These are phyloP conservation scores for Tuber aestivum DNA, from an alignment of 495 filamentous ascomycete species.

Conservation along the genomic window DNA sequence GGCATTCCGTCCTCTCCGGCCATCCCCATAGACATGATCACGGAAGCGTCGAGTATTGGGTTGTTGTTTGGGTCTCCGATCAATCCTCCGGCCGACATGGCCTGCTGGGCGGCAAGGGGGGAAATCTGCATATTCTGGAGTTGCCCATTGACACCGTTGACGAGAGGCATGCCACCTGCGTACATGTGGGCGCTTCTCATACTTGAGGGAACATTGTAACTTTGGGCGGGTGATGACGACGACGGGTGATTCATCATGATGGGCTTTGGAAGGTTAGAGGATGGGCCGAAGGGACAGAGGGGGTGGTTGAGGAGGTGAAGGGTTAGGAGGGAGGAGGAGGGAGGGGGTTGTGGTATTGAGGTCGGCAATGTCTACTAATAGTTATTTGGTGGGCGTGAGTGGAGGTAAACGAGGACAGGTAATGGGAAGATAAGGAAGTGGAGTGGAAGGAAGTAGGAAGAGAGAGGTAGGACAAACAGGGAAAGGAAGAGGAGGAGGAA, in stretches of 20 bases:
- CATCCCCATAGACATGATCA: conserved; percentile 40
- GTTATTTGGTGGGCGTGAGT: conserved; percentile 26
- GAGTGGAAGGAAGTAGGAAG: conserved; percentile 4
- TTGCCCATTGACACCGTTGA: conserved; percentile 40
- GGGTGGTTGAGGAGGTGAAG: conserved; percentile 1
- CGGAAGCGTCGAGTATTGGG: conserved; percentile 34
- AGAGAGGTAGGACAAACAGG: conserved; percentile 12
- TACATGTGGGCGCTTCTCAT: conserved; percentile 38
- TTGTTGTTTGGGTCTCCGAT: conserved; percentile 30
- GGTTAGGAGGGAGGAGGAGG: conserved; percentile 17
- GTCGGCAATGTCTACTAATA: conserved; percentile 39
- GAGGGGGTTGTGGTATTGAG: conserved; percentile 12
- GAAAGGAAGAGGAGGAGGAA: conserved; percentile 30
- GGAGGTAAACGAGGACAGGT: conserved; percentile 19
- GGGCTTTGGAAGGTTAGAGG: conserved; percentile 19
- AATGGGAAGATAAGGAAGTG: conserved; percentile 32
- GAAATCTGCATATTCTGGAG: conserved; percentile 40
- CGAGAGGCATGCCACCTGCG: conserved; percentile 30
- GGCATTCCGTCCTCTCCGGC: conserved; percentile 36
- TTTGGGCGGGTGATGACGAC: conserved; percentile 34
- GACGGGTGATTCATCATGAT: conserved; percentile 41
- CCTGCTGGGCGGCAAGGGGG: conserved; percentile 36
- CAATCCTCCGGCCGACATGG: conserved; percentile 29
- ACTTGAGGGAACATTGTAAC: conserved; percentile 29
- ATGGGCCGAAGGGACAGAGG: conserved; percentile 6